Percentiles rank a stretch among this genome's conserved stretches.
phyloP scores from a whole-genome alignment of 108 stramenopile species.

The Asterionellopsis glacialis region DNA sequence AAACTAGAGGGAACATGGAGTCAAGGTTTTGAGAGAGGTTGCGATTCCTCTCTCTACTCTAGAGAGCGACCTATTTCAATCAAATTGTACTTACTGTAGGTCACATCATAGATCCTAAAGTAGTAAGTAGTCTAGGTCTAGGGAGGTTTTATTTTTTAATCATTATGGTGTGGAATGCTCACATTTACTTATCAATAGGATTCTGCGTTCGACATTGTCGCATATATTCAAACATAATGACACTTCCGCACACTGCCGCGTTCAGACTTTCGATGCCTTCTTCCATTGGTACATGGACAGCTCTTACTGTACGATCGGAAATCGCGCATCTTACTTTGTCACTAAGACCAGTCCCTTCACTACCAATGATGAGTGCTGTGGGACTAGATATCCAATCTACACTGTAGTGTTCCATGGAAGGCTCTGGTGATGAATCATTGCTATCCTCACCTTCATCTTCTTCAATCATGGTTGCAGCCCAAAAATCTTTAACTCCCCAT shows the following conservation, averaged over 20 bases:
- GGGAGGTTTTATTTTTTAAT: too few relatives aligned
- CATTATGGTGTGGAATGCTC: too few relatives aligned
- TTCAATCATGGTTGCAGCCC: conserved; percentile 70
- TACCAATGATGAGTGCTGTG: conserved; percentile 70
- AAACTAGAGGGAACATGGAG: too few relatives aligned
- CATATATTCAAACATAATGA: conserved; percentile 79
- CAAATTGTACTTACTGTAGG: too few relatives aligned
- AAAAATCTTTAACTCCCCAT: conserved; percentile 35
- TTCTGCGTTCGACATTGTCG: conserved; percentile 26
- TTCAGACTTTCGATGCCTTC: conserved; percentile 83
- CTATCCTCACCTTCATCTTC: conserved; percentile 21
- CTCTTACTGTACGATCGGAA: conserved; percentile 27
- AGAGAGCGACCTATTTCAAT: too few relatives aligned
- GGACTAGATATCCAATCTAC: conserved; percentile 44
- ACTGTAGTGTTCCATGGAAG: conserved; percentile 36
- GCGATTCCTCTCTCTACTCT: too few relatives aligned
- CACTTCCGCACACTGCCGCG: conserved; percentile 82
- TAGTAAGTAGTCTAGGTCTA: too few relatives aligned
- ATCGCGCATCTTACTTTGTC: conserved; percentile 46
- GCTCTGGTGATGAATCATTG: conserved; percentile 2
- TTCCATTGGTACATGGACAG: conserved; percentile 81
- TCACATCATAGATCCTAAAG: too few relatives aligned
- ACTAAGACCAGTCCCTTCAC: conserved; percentile 71
- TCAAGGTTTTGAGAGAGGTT: too few relatives aligned
- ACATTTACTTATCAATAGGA: too few relatives aligned